phyloP scores from a whole-genome alignment of 305 asterid species.

The Rubia tinctorum region DNA sequence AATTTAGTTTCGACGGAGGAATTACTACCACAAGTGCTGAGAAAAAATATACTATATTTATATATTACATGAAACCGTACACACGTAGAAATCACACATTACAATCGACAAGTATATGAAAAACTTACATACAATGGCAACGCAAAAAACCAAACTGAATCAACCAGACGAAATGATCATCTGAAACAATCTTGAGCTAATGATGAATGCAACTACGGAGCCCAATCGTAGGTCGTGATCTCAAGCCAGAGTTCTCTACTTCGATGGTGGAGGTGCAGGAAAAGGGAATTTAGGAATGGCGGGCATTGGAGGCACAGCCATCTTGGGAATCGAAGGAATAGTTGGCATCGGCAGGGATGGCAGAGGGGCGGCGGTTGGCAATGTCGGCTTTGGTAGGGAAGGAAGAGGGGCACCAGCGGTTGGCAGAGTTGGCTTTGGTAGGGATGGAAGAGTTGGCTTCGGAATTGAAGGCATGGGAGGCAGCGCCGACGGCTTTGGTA shows the following conservation, averaged over 20 bases:
- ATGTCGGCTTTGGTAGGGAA: conserved; percentile 12
- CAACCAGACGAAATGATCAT: conserved; percentile 1
- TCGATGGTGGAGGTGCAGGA: conserved; percentile 25
- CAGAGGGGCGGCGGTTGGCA: conserved; percentile 13
- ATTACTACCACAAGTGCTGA: too few species aligned
- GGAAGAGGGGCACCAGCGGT: conserved; percentile 1
- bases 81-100: not conserved
- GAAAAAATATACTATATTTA: not conserved
- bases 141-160: not conserved
- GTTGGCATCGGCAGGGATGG: conserved; percentile 20
- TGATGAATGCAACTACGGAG: too few species aligned
- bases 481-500: conserved; percentile 15
- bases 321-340: conserved; percentile 9
- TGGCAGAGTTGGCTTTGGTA: too few species aligned
- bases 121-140: not conserved
- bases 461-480: conserved; percentile 10
- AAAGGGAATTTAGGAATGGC: conserved; percentile 17
- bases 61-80: not conserved
- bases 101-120: not conserved
- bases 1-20: too few species aligned
- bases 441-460: not conserved
- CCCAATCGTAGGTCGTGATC: too few species aligned
- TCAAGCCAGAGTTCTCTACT: not conserved
- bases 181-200: too few species aligned
- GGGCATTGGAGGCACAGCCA: conserved; percentile 13